phyloP scores from a whole-genome alignment of 2,329 filamentous ascomycete species.

The Fusarium pseudoanthophilum region DNA sequence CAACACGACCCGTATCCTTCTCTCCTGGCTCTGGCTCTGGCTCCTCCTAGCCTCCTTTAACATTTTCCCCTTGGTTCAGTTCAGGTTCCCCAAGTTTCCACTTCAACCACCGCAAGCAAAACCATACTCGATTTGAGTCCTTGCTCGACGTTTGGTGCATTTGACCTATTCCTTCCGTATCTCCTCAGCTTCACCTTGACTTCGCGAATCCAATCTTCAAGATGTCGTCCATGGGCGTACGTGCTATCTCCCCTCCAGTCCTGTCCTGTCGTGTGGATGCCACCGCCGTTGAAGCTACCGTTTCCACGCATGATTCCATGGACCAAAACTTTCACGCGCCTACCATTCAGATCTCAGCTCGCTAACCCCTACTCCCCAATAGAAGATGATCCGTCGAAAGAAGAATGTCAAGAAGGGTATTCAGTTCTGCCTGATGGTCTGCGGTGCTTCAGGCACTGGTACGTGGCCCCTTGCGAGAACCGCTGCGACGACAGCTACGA shows the following conservation, averaged over 20 bases:
- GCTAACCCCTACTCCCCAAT: slow-evolving; percentile 47
- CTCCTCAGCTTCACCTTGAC: slow-evolving; percentile 31
- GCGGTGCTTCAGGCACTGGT: slow-evolving; percentile 98
- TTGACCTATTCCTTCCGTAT: slow-evolving; percentile 34
- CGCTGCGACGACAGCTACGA: slow-evolving; percentile 20
- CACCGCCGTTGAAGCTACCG: slow-evolving; percentile 40
- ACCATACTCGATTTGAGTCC: slow-evolving; percentile 40
- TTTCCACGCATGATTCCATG: slow-evolving; percentile 24
- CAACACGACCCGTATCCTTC: slow-evolving; percentile 43
- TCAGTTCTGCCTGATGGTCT: slow-evolving; percentile 99
- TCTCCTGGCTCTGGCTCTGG: slow-evolving; percentile 41
- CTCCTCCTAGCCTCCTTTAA: slow-evolving; percentile 46
- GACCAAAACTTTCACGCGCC: slow-evolving; percentile 30
- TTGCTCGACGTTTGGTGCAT: slow-evolving; percentile 36
- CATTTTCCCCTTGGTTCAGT: slow-evolving; percentile 47
- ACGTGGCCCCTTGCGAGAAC: slow-evolving; percentile 53
- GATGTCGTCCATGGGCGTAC: slow-evolving; percentile 51
- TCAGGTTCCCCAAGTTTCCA: slow-evolving; percentile 42
- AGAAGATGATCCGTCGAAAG: slow-evolving; percentile 99
- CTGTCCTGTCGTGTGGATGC: slow-evolving; percentile 24
- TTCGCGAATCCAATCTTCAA: slow-evolving; percentile 34
- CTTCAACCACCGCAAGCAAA: slow-evolving; percentile 46
- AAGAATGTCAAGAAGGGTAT: slow-evolving; percentile 99
- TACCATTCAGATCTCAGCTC: slow-evolving; percentile 19
- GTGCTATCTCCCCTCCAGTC: slow-evolving; percentile 34